Evolutionary conservation across 179 eudicot genomes (phyloP), one percentile per base, ranked within the genome.

Genomic region (Spinacia oleracea): DNA sequence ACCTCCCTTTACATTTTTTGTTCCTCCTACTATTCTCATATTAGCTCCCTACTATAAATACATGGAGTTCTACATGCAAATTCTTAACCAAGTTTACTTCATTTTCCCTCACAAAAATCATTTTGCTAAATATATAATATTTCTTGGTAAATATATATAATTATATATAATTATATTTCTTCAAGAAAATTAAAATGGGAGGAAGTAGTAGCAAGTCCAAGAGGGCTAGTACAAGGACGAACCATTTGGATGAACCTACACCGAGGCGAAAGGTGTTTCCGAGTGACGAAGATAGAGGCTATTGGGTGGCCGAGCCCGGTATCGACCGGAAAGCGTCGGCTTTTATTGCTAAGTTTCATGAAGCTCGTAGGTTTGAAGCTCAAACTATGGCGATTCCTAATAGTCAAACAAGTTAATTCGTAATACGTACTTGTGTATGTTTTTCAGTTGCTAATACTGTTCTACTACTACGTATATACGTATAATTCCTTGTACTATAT

Each of bases 201-300:
- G 71, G 75, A 16, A 60, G 66, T 12, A 60, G 78, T 20, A 80
- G 74, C 63, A 81, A 75, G 59, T 46, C 78, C 6, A 84, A 67
- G 67, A 81, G 74, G 59, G 14, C 65, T 21, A 76, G 16, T 72
- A 29, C 75, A 66, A 83, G 72, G 50, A n/a, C n/a, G n/a, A 84
- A 67, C 35, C 0, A 58, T 2, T 68, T 77, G 77, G 86, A 83
- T 25, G 84, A 86, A 20, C 38, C 77, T 53, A 5, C 58, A 20
- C 78, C 79, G 50, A 64, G 83, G 53, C 69, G 77, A 56, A 83
- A 70, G 65, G 86, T 79, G 50, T 85, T 72, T 45, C 80, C 82
- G n/a, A 87, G 90, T 25, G 88, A 87, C 67, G 85, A 81, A 64
- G 90, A 87, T 42, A 74, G 85, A 79, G 85, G 88, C n/a, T 62